A percentile compares a stretch with the other conserved stretches of the same genome.
Conservation (phyloP, 192 early-diverging fungal species). For the Umbelopsis sp. region DNA sequence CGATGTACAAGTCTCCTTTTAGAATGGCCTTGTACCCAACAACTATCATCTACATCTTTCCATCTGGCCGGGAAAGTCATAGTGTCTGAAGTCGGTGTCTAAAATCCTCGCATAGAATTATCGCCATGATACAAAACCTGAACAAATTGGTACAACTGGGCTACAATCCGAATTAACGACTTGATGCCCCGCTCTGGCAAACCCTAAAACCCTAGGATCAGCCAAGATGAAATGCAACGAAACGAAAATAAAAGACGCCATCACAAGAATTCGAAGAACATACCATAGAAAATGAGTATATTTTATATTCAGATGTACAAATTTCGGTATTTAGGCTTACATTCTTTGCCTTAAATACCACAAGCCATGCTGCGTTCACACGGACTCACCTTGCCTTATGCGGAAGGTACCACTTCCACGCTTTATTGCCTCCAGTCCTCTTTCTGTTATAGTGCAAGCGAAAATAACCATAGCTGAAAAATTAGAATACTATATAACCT, state of each 20-base stretch:
- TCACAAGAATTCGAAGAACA: too few relatives aligned
- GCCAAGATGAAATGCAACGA: too few relatives aligned
- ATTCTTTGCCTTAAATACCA: not conserved
- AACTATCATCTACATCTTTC: not conserved
- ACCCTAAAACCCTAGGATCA: too few relatives aligned
- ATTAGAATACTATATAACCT: not conserved
- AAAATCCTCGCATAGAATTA: not conserved
- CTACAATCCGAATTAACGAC: too few relatives aligned
- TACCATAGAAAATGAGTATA: too few relatives aligned
- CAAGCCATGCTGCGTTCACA: constrained; percentile 11
- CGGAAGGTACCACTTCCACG: not conserved
- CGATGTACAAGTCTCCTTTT: too few relatives aligned
- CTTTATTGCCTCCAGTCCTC: constrained; percentile 8
- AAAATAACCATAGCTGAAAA: not conserved
- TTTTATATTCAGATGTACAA: not conserved
- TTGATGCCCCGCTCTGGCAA: too few relatives aligned
- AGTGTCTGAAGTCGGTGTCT: not conserved
- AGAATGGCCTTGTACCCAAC: not conserved
- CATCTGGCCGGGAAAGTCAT: not conserved
- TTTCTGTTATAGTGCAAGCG: not conserved
- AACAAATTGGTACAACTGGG: too few relatives aligned
- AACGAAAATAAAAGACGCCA: too few relatives aligned
- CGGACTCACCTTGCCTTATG: constrained; percentile 6
- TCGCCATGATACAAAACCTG: not conserved
- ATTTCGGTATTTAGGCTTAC: not conserved